Evolutionary conservation across 164 flowering plant genomes (phyloP).

Genomic region (Vitis vinifera): DNA sequence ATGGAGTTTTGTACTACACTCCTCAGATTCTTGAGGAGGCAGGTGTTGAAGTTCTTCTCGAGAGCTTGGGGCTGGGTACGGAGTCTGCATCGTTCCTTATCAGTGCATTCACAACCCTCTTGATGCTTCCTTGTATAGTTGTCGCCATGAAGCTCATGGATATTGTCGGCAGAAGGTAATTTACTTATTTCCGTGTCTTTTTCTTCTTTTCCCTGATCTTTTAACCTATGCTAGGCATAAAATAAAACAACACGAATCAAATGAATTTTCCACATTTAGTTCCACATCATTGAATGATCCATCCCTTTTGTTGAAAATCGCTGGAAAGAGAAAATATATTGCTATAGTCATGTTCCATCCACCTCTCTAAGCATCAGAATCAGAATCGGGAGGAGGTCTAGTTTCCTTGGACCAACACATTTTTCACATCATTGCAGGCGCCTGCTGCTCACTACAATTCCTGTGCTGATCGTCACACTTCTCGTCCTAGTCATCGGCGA

Average conservation of each 20-base stretch:
- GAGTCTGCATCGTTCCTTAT: slow-evolving; percentile 63
- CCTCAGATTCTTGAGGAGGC: slow-evolving; percentile 73
- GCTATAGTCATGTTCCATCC: no score
- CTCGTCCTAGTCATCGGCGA: slow-evolving; percentile 27
- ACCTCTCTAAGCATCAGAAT: no score
- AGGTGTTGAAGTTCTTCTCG: slow-evolving; percentile 59
- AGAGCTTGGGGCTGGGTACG: slow-evolving; percentile 46
- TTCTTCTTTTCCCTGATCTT: no score
- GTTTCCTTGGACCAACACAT: background rate
- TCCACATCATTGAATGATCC: no score
- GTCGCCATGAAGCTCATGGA: slow-evolving; percentile 75
- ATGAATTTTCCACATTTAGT: no score
- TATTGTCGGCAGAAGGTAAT: slow-evolving; percentile 62
- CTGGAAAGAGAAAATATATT: no score
- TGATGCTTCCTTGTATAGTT: slow-evolving; percentile 71
- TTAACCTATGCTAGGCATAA: no score
- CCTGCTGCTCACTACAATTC: slow-evolving; percentile 54
- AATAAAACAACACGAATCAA: no score
- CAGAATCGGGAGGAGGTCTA: no score
- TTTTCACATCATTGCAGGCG: slow-evolving; percentile 32
- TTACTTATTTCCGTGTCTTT: background rate
- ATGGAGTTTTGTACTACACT: slow-evolving; percentile 69
- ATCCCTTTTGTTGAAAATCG: no score
- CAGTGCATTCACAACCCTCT: slow-evolving; percentile 52
- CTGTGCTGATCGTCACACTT: slow-evolving; percentile 41